These are phyloP conservation scores for Sporothrix inflata DNA, from an alignment of 2,329 filamentous ascomycete species.

Conservation along the genomic window DNA sequence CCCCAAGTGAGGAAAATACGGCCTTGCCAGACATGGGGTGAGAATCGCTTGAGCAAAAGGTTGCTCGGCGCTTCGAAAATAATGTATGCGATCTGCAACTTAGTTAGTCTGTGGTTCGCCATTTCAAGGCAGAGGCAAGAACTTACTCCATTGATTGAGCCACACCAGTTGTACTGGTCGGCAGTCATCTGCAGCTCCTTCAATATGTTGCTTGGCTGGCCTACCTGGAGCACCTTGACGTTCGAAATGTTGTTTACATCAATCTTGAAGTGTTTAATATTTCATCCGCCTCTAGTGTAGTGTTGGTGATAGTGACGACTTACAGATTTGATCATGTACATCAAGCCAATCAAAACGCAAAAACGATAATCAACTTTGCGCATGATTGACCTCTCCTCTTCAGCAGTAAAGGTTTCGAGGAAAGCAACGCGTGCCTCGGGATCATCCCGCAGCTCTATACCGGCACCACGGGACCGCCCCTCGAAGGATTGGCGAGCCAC, in stretches of 20 bases:
- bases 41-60: constrained; percentile 50
- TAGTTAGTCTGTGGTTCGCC: not conserved
- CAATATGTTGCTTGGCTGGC: constrained; percentile 44
- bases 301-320: constrained; percentile 44
- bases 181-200: constrained; percentile 46
- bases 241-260: constrained; percentile 18
- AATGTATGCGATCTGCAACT: constrained; percentile 28
- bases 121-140: not conserved
- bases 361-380: constrained; percentile 47
- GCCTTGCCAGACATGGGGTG: constrained; percentile 25
- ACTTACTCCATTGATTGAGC: constrained; percentile 45
- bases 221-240: constrained; percentile 47
- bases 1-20: constrained; percentile 29
- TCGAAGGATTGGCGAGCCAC: constrained; percentile 2
- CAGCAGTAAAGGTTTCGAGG: constrained; percentile 44
- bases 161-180: constrained; percentile 48
- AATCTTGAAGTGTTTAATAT: constrained; percentile 40
- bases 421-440: constrained; percentile 39
- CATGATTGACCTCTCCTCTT: constrained; percentile 46
- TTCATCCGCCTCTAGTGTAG: constrained; percentile 39
- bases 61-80: constrained; percentile 59
- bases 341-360: constrained; percentile 44
- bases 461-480: constrained; percentile 13
- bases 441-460: constrained; percentile 32
- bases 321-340: constrained; percentile 49